Evolutionary conservation across 768 basidiomycete genomes (phyloP).

Genomic region (Cystobasidium ongulense): DNA sequence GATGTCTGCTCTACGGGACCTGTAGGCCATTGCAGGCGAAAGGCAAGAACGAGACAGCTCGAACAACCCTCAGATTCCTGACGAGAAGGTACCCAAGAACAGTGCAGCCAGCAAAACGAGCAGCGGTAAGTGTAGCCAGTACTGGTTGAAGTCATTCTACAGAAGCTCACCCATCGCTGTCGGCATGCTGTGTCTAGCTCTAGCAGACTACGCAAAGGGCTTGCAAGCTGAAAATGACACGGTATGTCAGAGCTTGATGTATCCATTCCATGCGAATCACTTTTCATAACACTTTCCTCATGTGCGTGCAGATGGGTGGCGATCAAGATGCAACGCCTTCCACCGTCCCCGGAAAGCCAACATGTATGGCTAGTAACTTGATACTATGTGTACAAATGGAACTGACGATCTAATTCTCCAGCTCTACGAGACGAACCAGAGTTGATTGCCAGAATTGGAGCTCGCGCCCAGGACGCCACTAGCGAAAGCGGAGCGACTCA

Average conservation of each 20-base stretch:
- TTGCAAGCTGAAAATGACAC: conserved; percentile 20
- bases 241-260: neutral
- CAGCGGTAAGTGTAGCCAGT: neutral
- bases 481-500: neutral
- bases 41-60: conserved; percentile 18
- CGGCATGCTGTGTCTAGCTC: neutral
- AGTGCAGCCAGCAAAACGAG: conserved; percentile 26
- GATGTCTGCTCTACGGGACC: neutral
- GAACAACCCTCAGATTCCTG: conserved; percentile 24
- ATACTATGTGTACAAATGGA: neutral
- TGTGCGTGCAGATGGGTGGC: neutral
- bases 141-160: neutral
- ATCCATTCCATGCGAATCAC: neutral
- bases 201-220: conserved; percentile 20
- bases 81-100: conserved; percentile 23
- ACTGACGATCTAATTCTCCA: neutral
- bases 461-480: conserved; percentile 22
- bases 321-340: conserved; percentile 4
- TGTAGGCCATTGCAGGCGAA: conserved; percentile 30
- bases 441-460: conserved; percentile 20
- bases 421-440: conserved; percentile 15
- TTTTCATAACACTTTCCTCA: neutral
- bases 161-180: neutral
- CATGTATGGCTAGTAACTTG: neutral
- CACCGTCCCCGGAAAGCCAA: conserved; percentile 10